A percentile compares a stretch with the other conserved stretches of the same genome.
Conservation (phyloP, 192 early-diverging fungal species). For the Coemansia sp. region DNA sequence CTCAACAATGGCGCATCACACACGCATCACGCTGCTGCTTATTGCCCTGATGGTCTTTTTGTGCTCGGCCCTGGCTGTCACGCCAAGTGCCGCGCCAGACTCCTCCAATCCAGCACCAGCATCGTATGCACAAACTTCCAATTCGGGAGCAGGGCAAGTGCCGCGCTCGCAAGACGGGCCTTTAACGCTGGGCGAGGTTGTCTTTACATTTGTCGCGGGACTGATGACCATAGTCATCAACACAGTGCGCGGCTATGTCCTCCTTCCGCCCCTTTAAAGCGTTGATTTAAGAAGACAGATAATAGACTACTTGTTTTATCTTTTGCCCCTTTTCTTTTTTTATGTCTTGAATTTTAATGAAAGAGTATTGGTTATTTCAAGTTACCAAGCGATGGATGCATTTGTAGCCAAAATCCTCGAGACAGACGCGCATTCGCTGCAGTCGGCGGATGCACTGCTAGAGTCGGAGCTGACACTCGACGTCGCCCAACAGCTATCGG, state of each 20-base stretch:
- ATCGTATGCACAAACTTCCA: not conserved
- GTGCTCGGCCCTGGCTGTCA: not conserved
- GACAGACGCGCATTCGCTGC: not conserved
- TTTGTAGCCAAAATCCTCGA: constrained; percentile 3
- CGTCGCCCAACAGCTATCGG: not conserved
- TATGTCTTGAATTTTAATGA: not conserved
- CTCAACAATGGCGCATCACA: not conserved
- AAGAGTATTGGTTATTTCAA: no score
- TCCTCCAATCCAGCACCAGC: not conserved
- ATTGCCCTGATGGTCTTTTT: not conserved
- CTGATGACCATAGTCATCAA: constrained; percentile 10
- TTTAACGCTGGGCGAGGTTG: constrained; percentile 10
- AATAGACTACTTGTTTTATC: no score
- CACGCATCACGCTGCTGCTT: not conserved
- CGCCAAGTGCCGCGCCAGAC: not conserved
- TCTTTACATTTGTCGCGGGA: constrained; percentile 5
- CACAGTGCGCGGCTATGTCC: constrained; percentile 7
- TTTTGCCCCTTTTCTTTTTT: not conserved
- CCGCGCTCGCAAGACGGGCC: not conserved
- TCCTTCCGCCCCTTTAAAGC: constrained; percentile 7
- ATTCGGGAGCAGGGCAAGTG: not conserved
- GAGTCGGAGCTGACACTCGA: constrained; percentile 9
- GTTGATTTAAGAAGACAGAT: no score
- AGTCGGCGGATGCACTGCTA: constrained; percentile 4
- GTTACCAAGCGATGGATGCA: not conserved